These are phyloP conservation scores for Pleurotus pulmonarius DNA, from an alignment of 768 basidiomycete genomes.

Conservation along the genomic window DNA sequence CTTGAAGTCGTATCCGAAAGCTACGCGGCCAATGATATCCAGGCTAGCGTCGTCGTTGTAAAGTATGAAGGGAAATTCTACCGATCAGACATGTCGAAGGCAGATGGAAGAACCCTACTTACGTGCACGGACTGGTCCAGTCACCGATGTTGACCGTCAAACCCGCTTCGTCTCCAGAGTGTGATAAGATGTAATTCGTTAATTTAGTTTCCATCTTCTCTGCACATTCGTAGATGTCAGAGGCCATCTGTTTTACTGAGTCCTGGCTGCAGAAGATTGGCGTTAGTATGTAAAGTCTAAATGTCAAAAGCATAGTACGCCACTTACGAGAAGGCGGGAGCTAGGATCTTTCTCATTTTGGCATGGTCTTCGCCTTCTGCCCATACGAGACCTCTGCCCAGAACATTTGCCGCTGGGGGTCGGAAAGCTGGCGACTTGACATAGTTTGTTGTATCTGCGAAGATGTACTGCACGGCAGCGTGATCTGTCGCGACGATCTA, in stretches of 20 bases:
- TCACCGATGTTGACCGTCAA: conserved; percentile 17
- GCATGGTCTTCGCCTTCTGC: conserved; percentile 34
- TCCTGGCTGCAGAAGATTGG: conserved; percentile 18
- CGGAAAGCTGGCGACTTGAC: conserved; percentile 28
- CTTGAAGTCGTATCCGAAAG: conserved; percentile 37
- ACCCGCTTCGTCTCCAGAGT: conserved; percentile 9
- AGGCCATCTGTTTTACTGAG: conserved; percentile 29
- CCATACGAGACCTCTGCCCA: conserved; percentile 32
- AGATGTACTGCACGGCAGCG: conserved; percentile 33
- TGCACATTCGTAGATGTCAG: conserved; percentile 27
- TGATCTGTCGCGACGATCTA: conserved; percentile 33
- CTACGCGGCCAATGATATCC: conserved; percentile 30
- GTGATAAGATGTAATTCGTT: conserved; percentile 17
- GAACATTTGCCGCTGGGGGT: conserved; percentile 26
- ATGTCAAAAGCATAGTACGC: background rate
- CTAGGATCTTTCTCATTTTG: conserved; percentile 25
- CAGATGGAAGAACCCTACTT: conserved; percentile 6
- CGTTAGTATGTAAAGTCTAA: background rate
- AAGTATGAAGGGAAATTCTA: background rate
- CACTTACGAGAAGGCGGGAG: conserved; percentile 33
- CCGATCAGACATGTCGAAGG: background rate
- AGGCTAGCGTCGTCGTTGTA: conserved; percentile 12
- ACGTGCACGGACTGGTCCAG: conserved; percentile 19
- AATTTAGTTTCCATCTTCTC: conserved; percentile 18
- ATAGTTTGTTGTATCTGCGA: conserved; percentile 30